These are phyloP conservation scores for Nannochloropsis salina DNA, from an alignment of 108 stramenopile species.

Conservation along the genomic window DNA sequence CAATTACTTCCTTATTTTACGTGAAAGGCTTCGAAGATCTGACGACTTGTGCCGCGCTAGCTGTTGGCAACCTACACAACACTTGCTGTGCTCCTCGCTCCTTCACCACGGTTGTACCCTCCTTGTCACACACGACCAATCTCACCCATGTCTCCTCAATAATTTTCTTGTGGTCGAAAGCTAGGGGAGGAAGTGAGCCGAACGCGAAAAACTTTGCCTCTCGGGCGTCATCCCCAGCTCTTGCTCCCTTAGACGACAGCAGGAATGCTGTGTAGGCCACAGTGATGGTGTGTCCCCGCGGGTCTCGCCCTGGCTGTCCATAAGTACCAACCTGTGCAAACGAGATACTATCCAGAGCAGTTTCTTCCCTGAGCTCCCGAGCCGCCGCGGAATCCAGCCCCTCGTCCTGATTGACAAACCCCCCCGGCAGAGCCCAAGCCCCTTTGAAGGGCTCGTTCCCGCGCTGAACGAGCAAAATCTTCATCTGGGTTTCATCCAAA, in stretches of 20 bases:
- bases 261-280: conserved; percentile 31
- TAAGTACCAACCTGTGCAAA: conserved; percentile 39
- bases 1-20: background rate
- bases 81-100: background rate
- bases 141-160: background rate
- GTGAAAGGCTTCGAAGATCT: background rate
- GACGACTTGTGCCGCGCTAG: background rate
- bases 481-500: conserved; percentile 22
- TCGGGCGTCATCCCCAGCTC: conserved; percentile 36
- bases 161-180: conserved; percentile 38
- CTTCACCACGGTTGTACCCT: background rate
- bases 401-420: conserved; percentile 43
- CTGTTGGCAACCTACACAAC: background rate
- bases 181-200: conserved; percentile 19
- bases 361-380: conserved; percentile 38
- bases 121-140: background rate
- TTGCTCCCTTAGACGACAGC: background rate
- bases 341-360: conserved; percentile 17
- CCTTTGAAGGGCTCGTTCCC: conserved; percentile 45
- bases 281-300: conserved; percentile 42
- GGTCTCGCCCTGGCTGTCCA: conserved; percentile 41
- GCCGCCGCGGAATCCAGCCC: conserved; percentile 33
- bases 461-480: conserved; percentile 37
- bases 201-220: conserved; percentile 32
- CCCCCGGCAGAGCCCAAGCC: conserved; percentile 37